Evolutionary conservation across 2,329 filamentous ascomycete species (phyloP).

Genomic region (Penicillium sp.): DNA sequence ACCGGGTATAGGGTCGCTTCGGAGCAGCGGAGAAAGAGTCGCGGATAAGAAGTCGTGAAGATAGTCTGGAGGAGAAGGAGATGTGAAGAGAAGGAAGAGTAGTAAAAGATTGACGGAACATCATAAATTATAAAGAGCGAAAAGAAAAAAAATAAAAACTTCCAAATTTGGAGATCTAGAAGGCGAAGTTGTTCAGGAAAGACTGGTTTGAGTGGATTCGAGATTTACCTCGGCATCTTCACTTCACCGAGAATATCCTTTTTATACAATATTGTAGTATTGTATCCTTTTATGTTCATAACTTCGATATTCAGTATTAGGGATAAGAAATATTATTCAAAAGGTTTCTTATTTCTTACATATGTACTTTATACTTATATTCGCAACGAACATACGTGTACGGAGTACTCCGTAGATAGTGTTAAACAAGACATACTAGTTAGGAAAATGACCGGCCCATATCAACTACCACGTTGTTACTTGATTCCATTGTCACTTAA

Average conservation of each 20-base stretch:
- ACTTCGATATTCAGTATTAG: neutral
- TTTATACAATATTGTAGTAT: neutral
- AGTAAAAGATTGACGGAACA: constrained; percentile 5
- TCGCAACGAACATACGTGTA: neutral
- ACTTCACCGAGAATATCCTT: neutral
- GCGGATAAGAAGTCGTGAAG: constrained; percentile 10
- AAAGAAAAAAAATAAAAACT: neutral
- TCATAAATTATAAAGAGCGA: neutral
- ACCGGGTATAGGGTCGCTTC: neutral
- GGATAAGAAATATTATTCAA: neutral
- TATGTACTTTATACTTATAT: neutral
- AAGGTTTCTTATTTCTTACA: neutral
- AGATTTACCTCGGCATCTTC: constrained; percentile 12
- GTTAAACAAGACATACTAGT: neutral
- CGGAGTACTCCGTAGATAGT: neutral
- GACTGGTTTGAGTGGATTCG: constrained; percentile 3
- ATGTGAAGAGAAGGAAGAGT: constrained; percentile 1
- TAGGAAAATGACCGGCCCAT: neutral
- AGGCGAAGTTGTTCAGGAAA: constrained; percentile 12
- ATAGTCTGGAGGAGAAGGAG: constrained; percentile 17
- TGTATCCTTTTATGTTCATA: neutral
- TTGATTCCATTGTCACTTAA: neutral
- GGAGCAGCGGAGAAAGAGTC: neutral
- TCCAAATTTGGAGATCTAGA: neutral
- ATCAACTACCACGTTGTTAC: neutral